phyloP scores from a whole-genome alignment of 768 basidiomycete species.

The Termitomyces sp. region DNA sequence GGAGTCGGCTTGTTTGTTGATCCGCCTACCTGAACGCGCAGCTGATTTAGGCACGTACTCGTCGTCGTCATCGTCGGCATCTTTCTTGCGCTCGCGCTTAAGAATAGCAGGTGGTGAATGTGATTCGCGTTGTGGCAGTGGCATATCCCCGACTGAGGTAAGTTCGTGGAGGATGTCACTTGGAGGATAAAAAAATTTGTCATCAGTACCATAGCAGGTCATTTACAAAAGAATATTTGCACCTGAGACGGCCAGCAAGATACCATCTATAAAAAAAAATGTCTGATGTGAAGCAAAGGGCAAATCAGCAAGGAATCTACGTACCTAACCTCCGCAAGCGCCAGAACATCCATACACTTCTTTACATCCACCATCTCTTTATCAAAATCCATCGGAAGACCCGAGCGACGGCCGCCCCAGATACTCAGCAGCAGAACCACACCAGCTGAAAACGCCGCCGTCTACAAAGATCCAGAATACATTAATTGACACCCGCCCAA shows the following conservation, averaged over 20 bases:
- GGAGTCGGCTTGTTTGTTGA: not conserved
- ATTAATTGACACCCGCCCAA: not conserved
- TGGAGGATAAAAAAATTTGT: constrained; percentile 15
- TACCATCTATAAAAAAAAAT: constrained; percentile 29
- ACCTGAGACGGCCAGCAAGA: constrained; percentile 45
- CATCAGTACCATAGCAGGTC: not conserved
- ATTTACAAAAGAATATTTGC: constrained; percentile 2
- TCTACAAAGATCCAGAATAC: constrained; percentile 20
- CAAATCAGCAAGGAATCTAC: not conserved
- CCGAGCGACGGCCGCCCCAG: constrained; percentile 61
- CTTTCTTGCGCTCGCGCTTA: constrained; percentile 60
- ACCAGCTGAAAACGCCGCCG: constrained; percentile 40
- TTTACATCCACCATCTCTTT: constrained; percentile 62
- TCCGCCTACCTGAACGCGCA: not conserved
- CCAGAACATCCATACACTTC: constrained; percentile 56
- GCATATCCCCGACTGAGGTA: constrained; percentile 66
- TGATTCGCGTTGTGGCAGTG: constrained; percentile 54
- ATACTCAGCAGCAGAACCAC: constrained; percentile 65
- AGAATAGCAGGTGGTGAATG: constrained; percentile 24
- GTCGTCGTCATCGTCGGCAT: constrained; percentile 34
- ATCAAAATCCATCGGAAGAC: constrained; percentile 43
- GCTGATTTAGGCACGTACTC: not conserved
- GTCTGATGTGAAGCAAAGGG: not conserved
- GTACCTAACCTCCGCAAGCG: constrained; percentile 33
- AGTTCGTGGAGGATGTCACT: constrained; percentile 74